A percentile compares a stretch with the other conserved stretches of the same genome.
phyloP scores from a whole-genome alignment of 345 rosid genomes.

The Populus euphratica region DNA sequence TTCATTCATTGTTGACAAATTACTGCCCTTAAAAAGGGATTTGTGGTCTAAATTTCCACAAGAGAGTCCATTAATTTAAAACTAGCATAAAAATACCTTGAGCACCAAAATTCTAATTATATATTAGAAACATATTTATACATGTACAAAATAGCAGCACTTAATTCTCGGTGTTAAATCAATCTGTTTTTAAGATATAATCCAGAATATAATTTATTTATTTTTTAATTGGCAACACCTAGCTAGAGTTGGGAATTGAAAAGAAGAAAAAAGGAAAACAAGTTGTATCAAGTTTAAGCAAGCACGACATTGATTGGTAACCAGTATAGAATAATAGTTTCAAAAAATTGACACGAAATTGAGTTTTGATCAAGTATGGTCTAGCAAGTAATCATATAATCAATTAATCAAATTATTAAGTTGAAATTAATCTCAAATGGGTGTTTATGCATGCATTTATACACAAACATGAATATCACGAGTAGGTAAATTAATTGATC shows the following conservation, averaged over 20 bases:
- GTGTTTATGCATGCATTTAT: neutral
- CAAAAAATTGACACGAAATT: neutral
- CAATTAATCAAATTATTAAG: neutral
- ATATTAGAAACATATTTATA: too few species aligned
- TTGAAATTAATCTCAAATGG: neutral
- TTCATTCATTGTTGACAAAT: too few species aligned
- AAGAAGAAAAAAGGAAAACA: neutral
- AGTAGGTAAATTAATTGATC: neutral
- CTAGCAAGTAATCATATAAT: neutral
- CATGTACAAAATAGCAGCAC: neutral
- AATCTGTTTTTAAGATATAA: too few species aligned
- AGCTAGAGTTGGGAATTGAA: neutral
- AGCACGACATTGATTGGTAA: neutral
- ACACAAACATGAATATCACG: neutral
- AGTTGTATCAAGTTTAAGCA: neutral
- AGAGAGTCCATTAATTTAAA: too few species aligned
- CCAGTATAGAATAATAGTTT: neutral
- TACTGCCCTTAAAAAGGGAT: too few species aligned
- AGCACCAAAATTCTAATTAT: neutral
- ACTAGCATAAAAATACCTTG: neutral
- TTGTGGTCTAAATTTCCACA: too few species aligned
- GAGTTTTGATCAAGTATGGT: neutral
- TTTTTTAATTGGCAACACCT: neutral
- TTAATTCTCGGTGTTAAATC: neutral
- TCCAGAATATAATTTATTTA: neutral